phyloP scores from a whole-genome alignment of 2,329 filamentous ascomycete species.

The Ramichloridium luteum region DNA sequence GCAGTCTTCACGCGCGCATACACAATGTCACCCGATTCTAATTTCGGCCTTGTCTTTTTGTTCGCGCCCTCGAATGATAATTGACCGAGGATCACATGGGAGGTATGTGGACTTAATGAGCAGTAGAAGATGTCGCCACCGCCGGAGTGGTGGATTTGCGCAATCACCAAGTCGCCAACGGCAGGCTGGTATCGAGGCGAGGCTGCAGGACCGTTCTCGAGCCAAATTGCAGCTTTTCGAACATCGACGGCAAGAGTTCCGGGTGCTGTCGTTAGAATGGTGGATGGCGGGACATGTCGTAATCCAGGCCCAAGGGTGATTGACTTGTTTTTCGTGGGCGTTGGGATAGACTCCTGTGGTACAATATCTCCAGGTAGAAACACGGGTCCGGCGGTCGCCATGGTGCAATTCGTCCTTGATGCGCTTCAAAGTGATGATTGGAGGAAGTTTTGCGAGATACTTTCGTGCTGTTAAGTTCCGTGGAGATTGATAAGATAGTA shows the following conservation, averaged over 20 bases:
- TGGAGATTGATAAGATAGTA: too few species aligned
- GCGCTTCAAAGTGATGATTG: too few species aligned
- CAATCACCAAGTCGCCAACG: conserved; percentile 77
- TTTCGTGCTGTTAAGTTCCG: too few species aligned
- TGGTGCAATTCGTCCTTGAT: conserved; percentile 1
- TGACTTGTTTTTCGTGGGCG: conserved; percentile 49
- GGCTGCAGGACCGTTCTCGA: conserved; percentile 48
- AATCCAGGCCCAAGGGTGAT: conserved; percentile 76
- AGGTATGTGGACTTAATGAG: conserved; percentile 52
- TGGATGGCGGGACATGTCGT: conserved; percentile 65
- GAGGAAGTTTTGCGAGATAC: too few species aligned
- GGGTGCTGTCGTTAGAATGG: conserved; percentile 55
- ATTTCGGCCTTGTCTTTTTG: conserved; percentile 77
- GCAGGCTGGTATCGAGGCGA: conserved; percentile 58
- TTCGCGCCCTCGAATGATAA: conserved; percentile 87
- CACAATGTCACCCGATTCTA: conserved; percentile 63
- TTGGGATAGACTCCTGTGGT: conserved; percentile 53
- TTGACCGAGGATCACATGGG: conserved; percentile 61
- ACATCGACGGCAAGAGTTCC: conserved; percentile 55
- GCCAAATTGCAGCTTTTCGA: conserved; percentile 65
- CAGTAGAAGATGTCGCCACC: conserved; percentile 70
- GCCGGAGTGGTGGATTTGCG: conserved; percentile 60
- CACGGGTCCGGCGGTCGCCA: conserved; percentile 32
- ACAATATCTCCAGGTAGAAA: conserved; percentile 75
- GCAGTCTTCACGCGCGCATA: conserved; percentile 75